Evolutionary conservation across 1,284 basidiomycete genomes (phyloP).

Genomic region (Pterula multifida): DNA sequence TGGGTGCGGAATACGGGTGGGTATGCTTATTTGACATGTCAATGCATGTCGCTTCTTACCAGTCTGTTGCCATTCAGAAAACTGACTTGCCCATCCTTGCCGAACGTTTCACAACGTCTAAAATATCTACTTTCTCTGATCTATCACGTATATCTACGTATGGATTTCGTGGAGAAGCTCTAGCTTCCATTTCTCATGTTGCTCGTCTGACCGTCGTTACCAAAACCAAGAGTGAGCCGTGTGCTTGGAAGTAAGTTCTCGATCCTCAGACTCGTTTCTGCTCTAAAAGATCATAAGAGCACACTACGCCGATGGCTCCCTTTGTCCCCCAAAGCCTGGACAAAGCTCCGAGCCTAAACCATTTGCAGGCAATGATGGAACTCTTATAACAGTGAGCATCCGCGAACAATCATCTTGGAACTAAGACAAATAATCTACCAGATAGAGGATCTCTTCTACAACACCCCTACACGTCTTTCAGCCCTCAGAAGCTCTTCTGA

Average conservation of each 20-base stretch:
- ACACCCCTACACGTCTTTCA: constrained; percentile 80
- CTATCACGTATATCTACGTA: constrained; percentile 82
- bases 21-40: constrained; percentile 14
- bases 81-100: constrained; percentile 84
- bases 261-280: not conserved
- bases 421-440: constrained; percentile 18
- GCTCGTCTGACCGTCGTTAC: constrained; percentile 83
- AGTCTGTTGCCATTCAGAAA: constrained; percentile 24
- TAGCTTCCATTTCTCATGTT: constrained; percentile 95
- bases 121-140: constrained; percentile 82
- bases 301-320: constrained; percentile 62
- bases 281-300: constrained; percentile 38
- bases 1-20: constrained; percentile 84
- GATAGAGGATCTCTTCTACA: constrained; percentile 96
- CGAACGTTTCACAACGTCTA: constrained; percentile 94
- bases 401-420: constrained; percentile 1
- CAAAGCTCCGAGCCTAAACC: constrained; percentile 70
- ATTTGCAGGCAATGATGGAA: constrained; percentile 92
- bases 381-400: constrained; percentile 64
- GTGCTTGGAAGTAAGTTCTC: constrained; percentile 75
- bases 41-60: not conserved
- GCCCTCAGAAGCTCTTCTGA: constrained; percentile 82
- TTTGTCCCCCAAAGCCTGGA: constrained; percentile 60
- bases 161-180: constrained; percentile 94
- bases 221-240: constrained; percentile 71